Conservation (phyloP, 176 grass and related monocot species). For the Dactylis glomerata region DNA sequence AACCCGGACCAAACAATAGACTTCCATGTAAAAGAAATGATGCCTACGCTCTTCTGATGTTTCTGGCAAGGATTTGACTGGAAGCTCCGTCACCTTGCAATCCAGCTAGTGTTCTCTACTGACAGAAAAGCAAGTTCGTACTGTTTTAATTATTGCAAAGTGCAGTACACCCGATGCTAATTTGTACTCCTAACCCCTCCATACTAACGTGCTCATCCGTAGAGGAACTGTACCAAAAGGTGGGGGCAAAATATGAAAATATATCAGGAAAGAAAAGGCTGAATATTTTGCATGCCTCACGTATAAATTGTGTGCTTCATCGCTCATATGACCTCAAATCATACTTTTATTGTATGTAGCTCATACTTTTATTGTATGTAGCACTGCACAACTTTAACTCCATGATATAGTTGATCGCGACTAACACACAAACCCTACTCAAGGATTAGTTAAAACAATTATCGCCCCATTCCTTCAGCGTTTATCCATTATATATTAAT, state of each 20-base stretch:
- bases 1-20: not conserved
- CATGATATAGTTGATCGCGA: slow-evolving; percentile 24
- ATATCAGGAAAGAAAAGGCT: not conserved
- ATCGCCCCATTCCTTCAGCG: not conserved
- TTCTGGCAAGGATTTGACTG: slow-evolving; percentile 21
- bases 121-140: not conserved
- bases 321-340: not conserved
- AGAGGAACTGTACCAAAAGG: not conserved
- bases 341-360: not conserved
- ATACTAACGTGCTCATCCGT: not conserved
- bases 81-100: not conserved
- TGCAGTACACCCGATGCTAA: not conserved
- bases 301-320: not conserved
- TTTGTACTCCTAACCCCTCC: not conserved
- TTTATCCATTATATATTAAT: not conserved
- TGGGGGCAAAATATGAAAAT: not conserved
- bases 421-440: not conserved
- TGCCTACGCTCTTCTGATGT: not conserved
- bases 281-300: not conserved
- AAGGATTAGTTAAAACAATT: not conserved
- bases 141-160: not conserved
- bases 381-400: not conserved
- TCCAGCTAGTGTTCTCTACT: not conserved
- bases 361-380: not conserved
- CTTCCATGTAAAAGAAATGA: not conserved